phyloP scores from a whole-genome alignment of 306 rosid species.

The Canavalia gladiata region DNA sequence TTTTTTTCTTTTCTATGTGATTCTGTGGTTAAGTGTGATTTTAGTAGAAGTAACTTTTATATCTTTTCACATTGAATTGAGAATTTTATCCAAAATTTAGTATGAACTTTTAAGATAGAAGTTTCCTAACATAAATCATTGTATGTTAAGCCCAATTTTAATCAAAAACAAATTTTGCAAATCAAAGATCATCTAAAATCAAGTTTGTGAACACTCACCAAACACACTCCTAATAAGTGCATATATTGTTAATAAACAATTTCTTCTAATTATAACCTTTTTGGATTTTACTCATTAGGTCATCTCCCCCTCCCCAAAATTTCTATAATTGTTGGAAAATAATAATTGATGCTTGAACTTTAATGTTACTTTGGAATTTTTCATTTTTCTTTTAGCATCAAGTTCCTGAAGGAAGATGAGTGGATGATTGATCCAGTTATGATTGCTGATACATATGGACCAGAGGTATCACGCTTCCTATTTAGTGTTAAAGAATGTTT shows the following conservation, averaged over 20 bases:
- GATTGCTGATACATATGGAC: constrained; percentile 88
- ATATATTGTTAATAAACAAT: not conserved
- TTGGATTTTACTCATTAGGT: not conserved
- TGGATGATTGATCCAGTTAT: constrained; percentile 91
- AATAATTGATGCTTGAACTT: constrained; percentile 39
- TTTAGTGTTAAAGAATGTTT: constrained; percentile 7
- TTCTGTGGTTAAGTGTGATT: not conserved
- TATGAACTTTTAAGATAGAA: not conserved
- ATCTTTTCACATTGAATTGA: not conserved
- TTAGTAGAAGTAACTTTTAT: not conserved
- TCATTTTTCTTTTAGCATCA: constrained; percentile 69
- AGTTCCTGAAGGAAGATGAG: constrained; percentile 73
- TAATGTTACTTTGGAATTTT: not conserved
- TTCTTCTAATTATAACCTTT: constrained; percentile 16
- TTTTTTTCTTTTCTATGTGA: not conserved
- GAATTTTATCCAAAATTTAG: not conserved
- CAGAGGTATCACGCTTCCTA: constrained; percentile 70
- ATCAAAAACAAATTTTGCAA: not conserved
- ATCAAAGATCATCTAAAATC: not conserved
- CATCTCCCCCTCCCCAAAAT: not conserved
- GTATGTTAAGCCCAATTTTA: no score
- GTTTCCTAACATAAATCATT: not conserved
- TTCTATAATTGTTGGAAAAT: constrained; percentile 8
- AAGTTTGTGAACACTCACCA: not conserved
- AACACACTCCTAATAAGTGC: not conserved